Conservation (phyloP, 345 rosid species). For the Hibiscus tridactylites region DNA sequence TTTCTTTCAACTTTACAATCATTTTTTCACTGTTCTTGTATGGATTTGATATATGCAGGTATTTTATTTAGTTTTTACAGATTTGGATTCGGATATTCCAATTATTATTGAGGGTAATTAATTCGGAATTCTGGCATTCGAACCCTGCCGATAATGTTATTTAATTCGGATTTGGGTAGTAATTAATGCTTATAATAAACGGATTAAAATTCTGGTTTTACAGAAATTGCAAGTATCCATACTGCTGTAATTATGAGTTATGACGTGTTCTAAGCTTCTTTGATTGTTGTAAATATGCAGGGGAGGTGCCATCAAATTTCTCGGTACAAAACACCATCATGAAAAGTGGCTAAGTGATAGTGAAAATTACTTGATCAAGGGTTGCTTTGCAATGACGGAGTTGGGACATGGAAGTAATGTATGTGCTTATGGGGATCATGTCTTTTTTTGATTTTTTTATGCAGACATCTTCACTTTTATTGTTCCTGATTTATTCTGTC, state of each 20-base stretch:
- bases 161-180: no score
- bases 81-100: background rate
- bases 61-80: background rate
- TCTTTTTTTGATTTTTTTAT: background rate
- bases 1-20: background rate
- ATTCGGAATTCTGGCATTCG: no score
- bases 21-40: background rate
- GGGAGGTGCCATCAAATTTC: slow-evolving; percentile 79
- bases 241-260: background rate
- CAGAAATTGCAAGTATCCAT: no score
- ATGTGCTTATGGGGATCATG: slow-evolving; percentile 16
- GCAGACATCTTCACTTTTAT: background rate
- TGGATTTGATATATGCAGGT: no score
- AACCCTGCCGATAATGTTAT: no score
- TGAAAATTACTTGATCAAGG: slow-evolving; percentile 60
- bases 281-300: slow-evolving; percentile 23
- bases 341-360: slow-evolving; percentile 78
- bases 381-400: slow-evolving; percentile 96
- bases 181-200: background rate
- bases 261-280: background rate
- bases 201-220: no score
- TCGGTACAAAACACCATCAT: slow-evolving; percentile 82
- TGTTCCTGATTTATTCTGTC: background rate
- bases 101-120: no score
- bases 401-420: slow-evolving; percentile 99